Evolutionary conservation across 1,284 basidiomycete genomes (phyloP), one percentile per base, ranked within the genome.

Genomic region (Puccinia polysora): DNA sequence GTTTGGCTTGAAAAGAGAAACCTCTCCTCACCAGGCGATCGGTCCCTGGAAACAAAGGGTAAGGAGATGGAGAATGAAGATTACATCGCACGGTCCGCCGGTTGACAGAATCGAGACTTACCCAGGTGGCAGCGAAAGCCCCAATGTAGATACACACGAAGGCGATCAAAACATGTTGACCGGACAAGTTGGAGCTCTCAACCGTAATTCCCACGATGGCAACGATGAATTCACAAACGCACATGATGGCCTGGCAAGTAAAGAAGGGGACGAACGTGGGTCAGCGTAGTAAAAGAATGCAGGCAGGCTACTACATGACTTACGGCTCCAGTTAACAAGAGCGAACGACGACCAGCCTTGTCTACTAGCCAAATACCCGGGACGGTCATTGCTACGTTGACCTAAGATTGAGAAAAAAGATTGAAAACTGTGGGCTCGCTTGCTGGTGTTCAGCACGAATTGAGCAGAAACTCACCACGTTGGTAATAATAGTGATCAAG

Each of bases 61-160:
- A 32, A n/a, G 2, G 28, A 25, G 6, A 6, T 4, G 1, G 12
- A 15, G 40, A 0, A 47, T 28, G 28, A 6, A 28, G 65, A 47
- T 63, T 40, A 15, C 14, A 25, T 4, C 15, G 45, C 3, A 2
- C 18, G 7, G 38, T 45, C 38, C 12, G 18, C 3, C 36, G 36
- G 18, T 43, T 8, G 23, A 63, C 3, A 63, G 4, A 40, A 45
- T 4, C 20, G 40, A 30, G 8, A 45, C 67, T 50, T 28, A 70
- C 78, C 78, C 78, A 79, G 70, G 77, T 78, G 18, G 76, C 74
- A 36, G 78, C 63, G 73, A 77, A 76, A 75, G 80, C 75, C 63
- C 82, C 85, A 75, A 89, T 88, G 82, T 87, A 89, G 79, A 89
- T 85, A 81, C 87, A 89, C 50, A 89, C 86, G 77, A 89, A 86